These are phyloP conservation scores for Amanita subjunquillea DNA, from an alignment of 768 basidiomycete species.

Conservation along the genomic window DNA sequence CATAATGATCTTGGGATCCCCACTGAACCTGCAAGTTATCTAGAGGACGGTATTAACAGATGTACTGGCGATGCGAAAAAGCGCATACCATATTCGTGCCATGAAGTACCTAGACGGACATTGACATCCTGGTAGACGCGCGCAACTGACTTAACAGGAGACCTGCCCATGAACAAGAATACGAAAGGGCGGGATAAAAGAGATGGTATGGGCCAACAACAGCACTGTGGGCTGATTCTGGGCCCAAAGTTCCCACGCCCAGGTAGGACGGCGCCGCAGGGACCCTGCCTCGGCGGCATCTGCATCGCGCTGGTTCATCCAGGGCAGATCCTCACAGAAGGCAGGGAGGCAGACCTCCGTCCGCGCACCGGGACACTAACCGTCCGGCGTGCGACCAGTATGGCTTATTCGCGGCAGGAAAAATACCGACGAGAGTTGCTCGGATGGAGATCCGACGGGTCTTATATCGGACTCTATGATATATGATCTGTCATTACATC, in stretches of 20 bases:
- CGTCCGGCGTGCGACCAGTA: slow-evolving; percentile 77
- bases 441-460: background rate
- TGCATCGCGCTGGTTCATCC: too few relatives aligned
- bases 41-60: slow-evolving; percentile 23
- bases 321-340: slow-evolving; percentile 10
- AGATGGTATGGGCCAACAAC: background rate
- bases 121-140: slow-evolving; percentile 88
- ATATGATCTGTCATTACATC: slow-evolving; percentile 65
- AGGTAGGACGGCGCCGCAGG: background rate
- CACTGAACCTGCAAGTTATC: slow-evolving; percentile 97
- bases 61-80: slow-evolving; percentile 9
- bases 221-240: background rate
- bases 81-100: slow-evolving; percentile 88
- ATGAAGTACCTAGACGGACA: slow-evolving; percentile 74
- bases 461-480: slow-evolving; percentile 41
- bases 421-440: slow-evolving; percentile 68
- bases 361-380: slow-evolving; percentile 35
- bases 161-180: slow-evolving; percentile 49
- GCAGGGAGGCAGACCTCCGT: slow-evolving; percentile 24
- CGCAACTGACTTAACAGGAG: slow-evolving; percentile 68
- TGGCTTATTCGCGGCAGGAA: slow-evolving; percentile 72
- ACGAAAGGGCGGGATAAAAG: slow-evolving; percentile 2
- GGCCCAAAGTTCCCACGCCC: slow-evolving; percentile 9
- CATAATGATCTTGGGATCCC: slow-evolving; percentile 96
- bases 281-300: too few relatives aligned